phyloP scores from a whole-genome alignment of 805 yeast genomes.

The Saccharomycopsis schoenii region DNA sequence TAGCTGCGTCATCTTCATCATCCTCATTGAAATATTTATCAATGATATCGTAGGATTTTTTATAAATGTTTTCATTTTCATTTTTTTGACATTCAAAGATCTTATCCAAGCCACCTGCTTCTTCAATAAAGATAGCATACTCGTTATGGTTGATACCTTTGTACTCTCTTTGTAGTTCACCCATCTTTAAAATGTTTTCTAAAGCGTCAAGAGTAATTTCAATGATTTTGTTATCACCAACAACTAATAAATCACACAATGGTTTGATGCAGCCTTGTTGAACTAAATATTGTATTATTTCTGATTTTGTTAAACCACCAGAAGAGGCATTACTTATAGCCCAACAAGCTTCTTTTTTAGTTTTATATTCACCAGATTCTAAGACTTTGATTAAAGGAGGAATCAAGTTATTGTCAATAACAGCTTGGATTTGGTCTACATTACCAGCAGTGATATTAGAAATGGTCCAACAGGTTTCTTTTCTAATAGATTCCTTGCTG shows the following conservation, averaged over 20 bases:
- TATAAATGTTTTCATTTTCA: slow-evolving; percentile 84
- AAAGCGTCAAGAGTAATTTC: slow-evolving; percentile 94
- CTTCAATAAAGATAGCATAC: slow-evolving; percentile 87
- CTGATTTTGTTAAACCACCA: slow-evolving; percentile 87
- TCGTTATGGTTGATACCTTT: slow-evolving; percentile 63
- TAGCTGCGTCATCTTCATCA: slow-evolving; percentile 58
- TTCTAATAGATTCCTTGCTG: slow-evolving; percentile 84
- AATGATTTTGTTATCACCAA: slow-evolving; percentile 84
- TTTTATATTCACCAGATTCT: slow-evolving; percentile 81
- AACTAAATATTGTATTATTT: slow-evolving; percentile 86
- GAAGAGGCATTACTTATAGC: slow-evolving; percentile 96
- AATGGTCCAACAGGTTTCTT: slow-evolving; percentile 98
- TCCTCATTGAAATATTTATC: slow-evolving; percentile 86
- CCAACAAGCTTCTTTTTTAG: slow-evolving; percentile 99
- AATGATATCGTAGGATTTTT: slow-evolving; percentile 82
- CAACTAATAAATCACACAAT: slow-evolving; percentile 78
- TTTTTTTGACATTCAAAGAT: slow-evolving; percentile 87
- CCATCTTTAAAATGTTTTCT: slow-evolving; percentile 88
- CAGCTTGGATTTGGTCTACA: slow-evolving; percentile 91
- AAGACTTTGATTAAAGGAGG: slow-evolving; percentile 82
- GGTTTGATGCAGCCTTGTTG: slow-evolving; percentile 96
- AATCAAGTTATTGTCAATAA: slow-evolving; percentile 85
- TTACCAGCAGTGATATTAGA: slow-evolving; percentile 98
- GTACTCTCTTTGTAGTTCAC: slow-evolving; percentile 83
- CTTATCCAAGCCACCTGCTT: slow-evolving; percentile 97